Evolutionary conservation across 257 asterid species (phyloP), one percentile per base, ranked within the genome.

Genomic region (Ilex aquifolium): DNA sequence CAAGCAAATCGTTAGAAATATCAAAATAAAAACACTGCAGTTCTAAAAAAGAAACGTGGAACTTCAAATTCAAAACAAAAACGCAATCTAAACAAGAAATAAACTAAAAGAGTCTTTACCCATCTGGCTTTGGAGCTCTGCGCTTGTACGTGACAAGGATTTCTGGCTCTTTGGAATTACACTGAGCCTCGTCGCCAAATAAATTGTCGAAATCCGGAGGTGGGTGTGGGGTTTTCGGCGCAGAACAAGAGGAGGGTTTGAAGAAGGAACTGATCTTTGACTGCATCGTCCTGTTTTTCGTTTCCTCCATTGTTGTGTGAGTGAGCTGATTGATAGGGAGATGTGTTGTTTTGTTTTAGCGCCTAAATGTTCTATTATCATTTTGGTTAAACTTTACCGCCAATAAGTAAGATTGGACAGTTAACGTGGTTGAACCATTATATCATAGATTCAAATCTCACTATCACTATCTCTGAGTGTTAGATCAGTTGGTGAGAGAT

Each of bases 221-320:
- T 4, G 73, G 56, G 12, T 72, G 63, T 57, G 54, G 60, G 48
- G 76, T 59, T 65, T 76, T 70, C 57, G 59, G 65, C 15, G 32
- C 49, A 42, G 54, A 13, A 62, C 70, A 49, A 74, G 72, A 65
- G 42, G 72, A 52, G 40, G 80, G 80, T 69, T 65, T 79, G 76
- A 82, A 89, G 82, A 82, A 86, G 57, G 81, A 49, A 62, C 74
- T 86, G 56, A 89, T 82, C 71, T 81, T 84, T 14, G 84, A 51
- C 60, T 84, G 95, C 87, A 79, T 85, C 64, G 46, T 74, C 74
- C 57, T 55, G 63, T 31, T 29, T 51, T 31, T 54, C 55, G 17
- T 11, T 51, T 61, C 40, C 30, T 42, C 12, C 15, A 6, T 52
- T 10, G 3, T 8, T 46, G 51, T 46, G 52, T 0, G 52, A 10